Conservation (phyloP, 1,284 basidiomycete genomes). For the Somion occarium region DNA sequence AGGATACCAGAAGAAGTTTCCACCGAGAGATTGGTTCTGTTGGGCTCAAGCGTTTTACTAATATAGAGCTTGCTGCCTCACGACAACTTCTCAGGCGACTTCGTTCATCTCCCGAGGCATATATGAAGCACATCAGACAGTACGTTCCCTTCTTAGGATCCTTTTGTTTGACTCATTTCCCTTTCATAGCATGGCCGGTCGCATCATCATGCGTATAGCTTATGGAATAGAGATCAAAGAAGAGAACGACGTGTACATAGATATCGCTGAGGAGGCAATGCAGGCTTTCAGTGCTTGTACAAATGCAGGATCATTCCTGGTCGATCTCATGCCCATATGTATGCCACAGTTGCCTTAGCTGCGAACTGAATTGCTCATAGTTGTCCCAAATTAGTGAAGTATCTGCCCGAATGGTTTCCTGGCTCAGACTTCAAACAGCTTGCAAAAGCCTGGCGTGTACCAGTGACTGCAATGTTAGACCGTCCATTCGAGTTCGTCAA, state of each 20-base stretch:
- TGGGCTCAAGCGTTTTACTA: slow-evolving; percentile 13
- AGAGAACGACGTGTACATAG: slow-evolving; percentile 18
- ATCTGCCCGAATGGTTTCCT: slow-evolving; percentile 25
- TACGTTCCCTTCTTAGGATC: slow-evolving; percentile 14
- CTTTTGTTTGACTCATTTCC: no score
- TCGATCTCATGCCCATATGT: slow-evolving; percentile 23
- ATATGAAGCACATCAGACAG: slow-evolving; percentile 21
- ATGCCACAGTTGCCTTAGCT: slow-evolving; percentile 5
- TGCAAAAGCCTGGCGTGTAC: slow-evolving; percentile 14
- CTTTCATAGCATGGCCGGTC: slow-evolving; percentile 16
- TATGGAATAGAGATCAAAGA: slow-evolving; percentile 22
- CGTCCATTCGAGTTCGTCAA: slow-evolving; percentile 13
- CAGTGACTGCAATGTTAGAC: slow-evolving; percentile 12
- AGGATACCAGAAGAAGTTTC: slow-evolving; percentile 30
- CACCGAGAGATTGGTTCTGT: slow-evolving; percentile 22
- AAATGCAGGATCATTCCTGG: slow-evolving; percentile 18
- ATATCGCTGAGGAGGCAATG: slow-evolving; percentile 16
- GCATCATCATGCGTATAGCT: slow-evolving; percentile 19
- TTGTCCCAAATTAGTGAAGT: slow-evolving; percentile 11
- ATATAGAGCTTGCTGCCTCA: slow-evolving; percentile 19
- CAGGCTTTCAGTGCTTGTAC: slow-evolving; percentile 13
- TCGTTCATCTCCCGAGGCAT: slow-evolving; percentile 18
- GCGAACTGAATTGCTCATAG: no score
- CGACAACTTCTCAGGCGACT: slow-evolving; percentile 30
- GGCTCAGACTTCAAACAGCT: slow-evolving; percentile 21